phyloP scores from a whole-genome alignment of 23 red algal species.

The Gracilariopsis chorda region DNA sequence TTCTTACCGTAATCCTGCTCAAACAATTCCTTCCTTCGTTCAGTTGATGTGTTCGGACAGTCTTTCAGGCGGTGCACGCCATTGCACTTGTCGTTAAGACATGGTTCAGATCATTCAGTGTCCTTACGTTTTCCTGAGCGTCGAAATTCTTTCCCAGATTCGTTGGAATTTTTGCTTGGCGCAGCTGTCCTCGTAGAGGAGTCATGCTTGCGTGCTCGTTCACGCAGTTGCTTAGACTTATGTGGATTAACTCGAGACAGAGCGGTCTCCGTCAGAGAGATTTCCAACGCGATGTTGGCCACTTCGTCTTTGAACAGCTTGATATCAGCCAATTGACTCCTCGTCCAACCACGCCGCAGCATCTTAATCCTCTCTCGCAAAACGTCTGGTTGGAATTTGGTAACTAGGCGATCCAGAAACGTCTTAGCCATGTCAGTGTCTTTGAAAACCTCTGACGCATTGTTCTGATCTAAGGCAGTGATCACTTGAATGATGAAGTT shows the following conservation, averaged over 20 bases:
- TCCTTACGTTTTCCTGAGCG: not conserved
- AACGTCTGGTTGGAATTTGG: not conserved
- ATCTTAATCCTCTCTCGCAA: conserved; percentile 1
- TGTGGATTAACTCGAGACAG: not conserved
- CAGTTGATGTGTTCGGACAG: not conserved
- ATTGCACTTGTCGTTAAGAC: not conserved
- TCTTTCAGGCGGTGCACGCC: not conserved
- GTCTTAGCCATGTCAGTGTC: not conserved
- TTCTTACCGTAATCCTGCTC: not conserved
- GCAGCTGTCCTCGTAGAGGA: not conserved
- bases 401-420: not conserved
- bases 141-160: not conserved
- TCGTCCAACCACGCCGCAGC: not conserved
- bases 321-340: not conserved
- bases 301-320: not conserved
- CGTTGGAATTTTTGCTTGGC: not conserved
- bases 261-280: conserved; percentile 6
- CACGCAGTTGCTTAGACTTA: not conserved
- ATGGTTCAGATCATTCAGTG: not conserved
- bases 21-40: conserved; percentile 4
- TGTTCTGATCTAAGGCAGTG: not conserved
- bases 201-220: not conserved
- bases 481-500: not conserved
- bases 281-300: not conserved
- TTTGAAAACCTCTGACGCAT: not conserved